Conservation (phyloP, 192 early-diverging fungal species). For the Entomortierella parvispora region DNA sequence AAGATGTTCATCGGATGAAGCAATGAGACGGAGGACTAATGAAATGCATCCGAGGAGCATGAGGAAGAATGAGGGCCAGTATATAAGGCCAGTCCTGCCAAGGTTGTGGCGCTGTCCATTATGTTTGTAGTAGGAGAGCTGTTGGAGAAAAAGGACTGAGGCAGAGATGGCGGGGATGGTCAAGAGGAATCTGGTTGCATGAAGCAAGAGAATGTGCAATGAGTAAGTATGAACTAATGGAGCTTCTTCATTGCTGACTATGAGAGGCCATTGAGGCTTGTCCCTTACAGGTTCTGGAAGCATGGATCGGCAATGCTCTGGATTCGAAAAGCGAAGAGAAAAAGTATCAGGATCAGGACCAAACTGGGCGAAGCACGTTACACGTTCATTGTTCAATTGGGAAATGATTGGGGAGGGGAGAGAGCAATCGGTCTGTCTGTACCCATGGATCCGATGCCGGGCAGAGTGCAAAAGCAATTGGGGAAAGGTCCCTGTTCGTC, state of each 20-base stretch:
- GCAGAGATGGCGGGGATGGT: slow-evolving; percentile 11
- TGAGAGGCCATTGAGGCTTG: too few species aligned
- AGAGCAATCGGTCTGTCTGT: background rate
- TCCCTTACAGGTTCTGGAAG: slow-evolving; percentile 14
- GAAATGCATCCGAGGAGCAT: slow-evolving; percentile 7
- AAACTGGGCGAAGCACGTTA: slow-evolving; percentile 1
- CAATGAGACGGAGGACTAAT: background rate
- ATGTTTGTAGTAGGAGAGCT: slow-evolving; percentile 5
- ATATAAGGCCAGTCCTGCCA: slow-evolving; percentile 26
- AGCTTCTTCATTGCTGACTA: too few species aligned
- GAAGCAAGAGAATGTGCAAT: background rate
- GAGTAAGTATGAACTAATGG: background rate
- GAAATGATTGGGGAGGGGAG: background rate
- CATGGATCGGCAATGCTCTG: slow-evolving; percentile 9
- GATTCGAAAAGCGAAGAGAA: background rate
- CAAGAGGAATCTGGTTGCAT: slow-evolving; percentile 17
- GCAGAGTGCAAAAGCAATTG: background rate
- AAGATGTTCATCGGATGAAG: background rate
- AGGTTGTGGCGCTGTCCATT: slow-evolving; percentile 20
- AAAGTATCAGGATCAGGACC: background rate
- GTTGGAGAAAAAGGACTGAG: slow-evolving; percentile 3
- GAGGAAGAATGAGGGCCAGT: slow-evolving; percentile 20
- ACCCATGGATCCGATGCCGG: background rate
- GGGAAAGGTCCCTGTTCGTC: too few species aligned
- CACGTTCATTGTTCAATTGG: background rate